Conservation (phyloP, 192 early-diverging fungal genomes). For the Mortierella antarctica region DNA sequence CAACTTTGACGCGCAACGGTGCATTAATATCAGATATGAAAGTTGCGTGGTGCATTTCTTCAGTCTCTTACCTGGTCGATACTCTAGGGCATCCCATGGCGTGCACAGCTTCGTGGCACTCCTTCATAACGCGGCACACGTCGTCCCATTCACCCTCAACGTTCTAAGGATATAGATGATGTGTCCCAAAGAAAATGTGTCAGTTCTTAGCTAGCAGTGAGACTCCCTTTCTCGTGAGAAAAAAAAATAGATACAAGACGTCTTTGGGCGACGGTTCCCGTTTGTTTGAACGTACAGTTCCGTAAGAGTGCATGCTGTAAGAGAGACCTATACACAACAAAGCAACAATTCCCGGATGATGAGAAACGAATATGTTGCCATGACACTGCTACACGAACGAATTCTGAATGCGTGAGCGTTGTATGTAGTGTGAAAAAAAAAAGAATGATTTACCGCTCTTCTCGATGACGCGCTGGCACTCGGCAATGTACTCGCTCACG, state of each 20-base stretch:
- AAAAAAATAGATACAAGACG: neutral
- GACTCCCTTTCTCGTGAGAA: neutral
- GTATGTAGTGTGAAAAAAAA: neutral
- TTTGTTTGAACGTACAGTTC: constrained; percentile 25
- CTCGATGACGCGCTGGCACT: constrained; percentile 52
- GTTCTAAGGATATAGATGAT: constrained; percentile 15
- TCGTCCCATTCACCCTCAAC: constrained; percentile 51
- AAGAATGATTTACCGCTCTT: constrained; percentile 37
- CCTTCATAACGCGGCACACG: constrained; percentile 51
- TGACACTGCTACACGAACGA: neutral
- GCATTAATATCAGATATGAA: neutral
- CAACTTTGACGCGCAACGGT: no score
- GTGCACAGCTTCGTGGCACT: constrained; percentile 52
- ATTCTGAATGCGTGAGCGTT: neutral
- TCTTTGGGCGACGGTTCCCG: neutral
- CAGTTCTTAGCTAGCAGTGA: neutral
- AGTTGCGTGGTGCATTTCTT: neutral
- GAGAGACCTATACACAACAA: constrained; percentile 15
- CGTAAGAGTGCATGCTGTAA: constrained; percentile 50
- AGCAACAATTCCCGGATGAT: neutral
- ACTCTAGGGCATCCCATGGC: constrained; percentile 53
- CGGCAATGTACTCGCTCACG: constrained; percentile 48
- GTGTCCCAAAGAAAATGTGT: neutral
- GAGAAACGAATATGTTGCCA: neutral
- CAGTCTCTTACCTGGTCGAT: constrained; percentile 33